Percentiles rank a stretch among this genome's conserved stretches.
These are phyloP conservation scores for Coniochaeta ligniaria DNA, from an alignment of 2,329 filamentous ascomycete species.

Conservation along the genomic window DNA sequence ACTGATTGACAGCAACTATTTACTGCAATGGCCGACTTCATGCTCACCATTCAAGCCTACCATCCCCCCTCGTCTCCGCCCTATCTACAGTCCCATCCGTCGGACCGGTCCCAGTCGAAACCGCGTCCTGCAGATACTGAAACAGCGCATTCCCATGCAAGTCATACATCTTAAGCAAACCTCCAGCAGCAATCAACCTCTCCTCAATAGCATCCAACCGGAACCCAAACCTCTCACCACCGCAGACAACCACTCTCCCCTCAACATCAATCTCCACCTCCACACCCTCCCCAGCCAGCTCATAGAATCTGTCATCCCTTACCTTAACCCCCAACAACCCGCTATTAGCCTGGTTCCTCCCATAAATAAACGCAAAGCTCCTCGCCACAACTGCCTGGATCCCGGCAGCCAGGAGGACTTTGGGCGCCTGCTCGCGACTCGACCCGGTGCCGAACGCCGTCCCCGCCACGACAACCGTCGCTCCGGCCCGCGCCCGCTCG, in stretches of 20 bases:
- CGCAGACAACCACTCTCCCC: not conserved
- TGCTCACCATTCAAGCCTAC: not conserved
- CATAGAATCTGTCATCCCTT: not conserved
- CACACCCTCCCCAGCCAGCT: not conserved
- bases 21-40: too few relatives aligned
- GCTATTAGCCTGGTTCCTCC: not conserved
- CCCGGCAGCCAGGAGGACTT: not conserved
- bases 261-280: not conserved
- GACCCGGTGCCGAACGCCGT: constrained; percentile 1
- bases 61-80: not conserved
- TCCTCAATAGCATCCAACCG: not conserved
- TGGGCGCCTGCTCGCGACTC: not conserved
- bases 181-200: not conserved
- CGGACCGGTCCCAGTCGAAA: not conserved
- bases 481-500: not conserved
- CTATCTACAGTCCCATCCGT: not conserved
- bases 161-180: not conserved
- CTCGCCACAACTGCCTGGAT: not conserved
- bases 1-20: too few relatives aligned
- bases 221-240: not conserved
- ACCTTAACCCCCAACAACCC: not conserved
- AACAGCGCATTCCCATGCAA: not conserved
- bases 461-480: not conserved
- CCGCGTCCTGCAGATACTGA: not conserved
- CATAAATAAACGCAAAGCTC: constrained; percentile 2